A percentile compares a stretch with the other conserved stretches of the same genome.
Evolutionary conservation across 495 filamentous ascomycete species (phyloP).

Genomic region (Durotheca rogersii): DNA sequence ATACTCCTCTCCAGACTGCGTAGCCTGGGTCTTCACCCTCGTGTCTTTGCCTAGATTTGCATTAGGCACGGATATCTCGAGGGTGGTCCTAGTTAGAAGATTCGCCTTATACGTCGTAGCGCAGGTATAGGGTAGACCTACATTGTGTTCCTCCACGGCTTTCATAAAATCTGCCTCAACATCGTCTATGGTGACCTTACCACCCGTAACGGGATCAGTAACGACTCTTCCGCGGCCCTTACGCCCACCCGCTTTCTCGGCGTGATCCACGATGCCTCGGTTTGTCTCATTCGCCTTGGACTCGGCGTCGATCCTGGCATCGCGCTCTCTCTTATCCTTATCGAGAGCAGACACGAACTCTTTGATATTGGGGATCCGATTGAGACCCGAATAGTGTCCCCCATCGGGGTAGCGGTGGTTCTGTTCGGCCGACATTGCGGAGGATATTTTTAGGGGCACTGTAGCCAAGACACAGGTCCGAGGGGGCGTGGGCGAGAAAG

Average conservation of each 20-base stretch:
- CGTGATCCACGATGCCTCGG: constrained; percentile 39
- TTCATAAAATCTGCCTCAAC: constrained; percentile 68
- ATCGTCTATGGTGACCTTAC: constrained; percentile 85
- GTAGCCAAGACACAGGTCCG: not conserved
- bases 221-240: constrained; percentile 62
- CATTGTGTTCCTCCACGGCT: constrained; percentile 65
- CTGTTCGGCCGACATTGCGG: constrained; percentile 33
- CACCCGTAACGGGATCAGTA: constrained; percentile 84
- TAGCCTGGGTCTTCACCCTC: constrained; percentile 61
- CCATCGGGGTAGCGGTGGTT: constrained; percentile 32
- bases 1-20: constrained; percentile 67
- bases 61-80: constrained; percentile 80
- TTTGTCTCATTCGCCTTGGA: constrained; percentile 39
- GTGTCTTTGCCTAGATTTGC: constrained; percentile 78
- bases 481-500: not conserved
- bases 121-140: constrained; percentile 36
- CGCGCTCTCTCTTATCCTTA: constrained; percentile 72
- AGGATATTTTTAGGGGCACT: constrained; percentile 1
- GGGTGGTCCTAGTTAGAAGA: constrained; percentile 1
- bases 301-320: constrained; percentile 63
- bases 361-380: constrained; percentile 83
- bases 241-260: constrained; percentile 42
- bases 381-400: constrained; percentile 62
- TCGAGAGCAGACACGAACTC: constrained; percentile 80
- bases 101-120: not conserved